phyloP scores from a whole-genome alignment of 176 grass and related monocot species.

The Panicum miliaceum region DNA sequence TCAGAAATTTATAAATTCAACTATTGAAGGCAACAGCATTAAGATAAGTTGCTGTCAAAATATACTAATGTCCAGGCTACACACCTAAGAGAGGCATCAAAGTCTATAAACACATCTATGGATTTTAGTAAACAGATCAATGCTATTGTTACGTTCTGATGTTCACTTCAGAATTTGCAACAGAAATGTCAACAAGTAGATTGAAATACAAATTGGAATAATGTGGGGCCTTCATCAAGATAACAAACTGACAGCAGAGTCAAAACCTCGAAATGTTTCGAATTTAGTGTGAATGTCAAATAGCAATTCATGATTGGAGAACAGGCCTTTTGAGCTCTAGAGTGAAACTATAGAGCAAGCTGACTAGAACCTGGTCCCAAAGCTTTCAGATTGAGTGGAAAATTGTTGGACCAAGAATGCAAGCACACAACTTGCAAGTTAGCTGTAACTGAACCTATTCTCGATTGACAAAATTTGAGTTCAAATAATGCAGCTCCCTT shows the following conservation, averaged over 20 bases:
- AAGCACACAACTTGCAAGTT: not conserved
- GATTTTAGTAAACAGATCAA: not conserved
- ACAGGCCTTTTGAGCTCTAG: not conserved
- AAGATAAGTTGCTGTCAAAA: conserved; percentile 10
- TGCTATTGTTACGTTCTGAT: not conserved
- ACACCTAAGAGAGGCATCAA: not conserved
- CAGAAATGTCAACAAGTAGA: not conserved
- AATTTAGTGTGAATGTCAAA: not conserved
- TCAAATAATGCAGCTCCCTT: not conserved
- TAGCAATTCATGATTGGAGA: not conserved
- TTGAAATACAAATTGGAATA: not conserved
- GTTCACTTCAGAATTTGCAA: not conserved
- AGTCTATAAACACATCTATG: not conserved
- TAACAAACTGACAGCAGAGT: not conserved
- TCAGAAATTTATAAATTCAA: not conserved
- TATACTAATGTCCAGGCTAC: not conserved
- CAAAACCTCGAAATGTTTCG: not conserved
- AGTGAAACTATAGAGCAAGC: not conserved
- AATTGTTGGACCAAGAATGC: not conserved
- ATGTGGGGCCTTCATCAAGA: not conserved
- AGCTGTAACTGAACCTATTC: not conserved
- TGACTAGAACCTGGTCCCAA: not conserved
- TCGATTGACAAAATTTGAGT: not conserved
- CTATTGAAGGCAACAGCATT: not conserved
- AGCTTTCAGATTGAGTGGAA: not conserved